phyloP scores from a whole-genome alignment of 2,329 filamentous ascomycete genomes.

The Sporothrix pallida region DNA sequence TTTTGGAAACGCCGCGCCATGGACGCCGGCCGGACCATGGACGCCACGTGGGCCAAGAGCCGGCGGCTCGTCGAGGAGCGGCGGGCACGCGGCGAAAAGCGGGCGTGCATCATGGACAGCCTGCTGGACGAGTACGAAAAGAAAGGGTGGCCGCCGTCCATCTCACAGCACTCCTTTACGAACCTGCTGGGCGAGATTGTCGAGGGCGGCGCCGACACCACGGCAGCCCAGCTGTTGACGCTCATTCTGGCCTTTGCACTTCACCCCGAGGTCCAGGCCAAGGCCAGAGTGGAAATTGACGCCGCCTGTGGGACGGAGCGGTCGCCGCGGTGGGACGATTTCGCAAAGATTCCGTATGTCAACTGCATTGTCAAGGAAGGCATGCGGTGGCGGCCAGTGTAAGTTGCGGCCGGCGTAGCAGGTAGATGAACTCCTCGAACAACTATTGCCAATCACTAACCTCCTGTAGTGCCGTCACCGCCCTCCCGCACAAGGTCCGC shows the following conservation, averaged over 20 bases:
- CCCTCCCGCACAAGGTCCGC: background rate
- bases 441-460: background rate
- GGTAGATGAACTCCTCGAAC: background rate
- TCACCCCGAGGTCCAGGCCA: background rate
- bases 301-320: background rate
- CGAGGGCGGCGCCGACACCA: conserved; percentile 8
- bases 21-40: background rate
- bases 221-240: background rate
- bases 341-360: background rate
- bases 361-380: conserved; percentile 15
- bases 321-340: background rate
- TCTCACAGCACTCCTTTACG: conserved; percentile 1
- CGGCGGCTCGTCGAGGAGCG: background rate
- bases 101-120: background rate
- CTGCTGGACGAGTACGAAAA: conserved; percentile 9
- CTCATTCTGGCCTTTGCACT: background rate
- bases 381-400: conserved; percentile 9
- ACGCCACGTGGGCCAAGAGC: conserved; percentile 1
- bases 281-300: background rate
- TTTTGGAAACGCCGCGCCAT: conserved; percentile 7
- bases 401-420: background rate
- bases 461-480: background rate
- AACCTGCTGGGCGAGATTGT: background rate
- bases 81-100: background rate
- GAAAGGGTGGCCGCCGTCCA: background rate